Percentiles rank a stretch among this genome's conserved stretches.
These are phyloP conservation scores for Chiua virens DNA, from an alignment of 768 basidiomycete species.

Conservation along the genomic window DNA sequence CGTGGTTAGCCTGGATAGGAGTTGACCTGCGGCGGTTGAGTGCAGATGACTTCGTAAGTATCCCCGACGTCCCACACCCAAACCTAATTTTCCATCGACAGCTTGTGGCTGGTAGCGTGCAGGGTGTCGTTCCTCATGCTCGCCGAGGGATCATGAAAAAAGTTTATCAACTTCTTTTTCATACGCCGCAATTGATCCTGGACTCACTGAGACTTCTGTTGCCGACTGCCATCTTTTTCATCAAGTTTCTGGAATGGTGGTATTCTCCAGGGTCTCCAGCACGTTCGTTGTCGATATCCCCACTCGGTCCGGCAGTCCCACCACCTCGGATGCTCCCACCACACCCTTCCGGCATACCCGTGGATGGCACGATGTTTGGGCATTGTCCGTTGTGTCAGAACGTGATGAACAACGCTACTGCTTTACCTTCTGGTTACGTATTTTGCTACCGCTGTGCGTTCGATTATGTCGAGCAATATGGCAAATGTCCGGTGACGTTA, in stretches of 20 bases:
- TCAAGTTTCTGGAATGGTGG: conserved; percentile 99
- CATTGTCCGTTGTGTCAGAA: conserved; percentile 79
- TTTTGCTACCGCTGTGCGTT: conserved; percentile 93
- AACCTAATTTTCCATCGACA: conserved; percentile 9
- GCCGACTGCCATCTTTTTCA: conserved; percentile 88
- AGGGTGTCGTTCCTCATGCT: conserved; percentile 21
- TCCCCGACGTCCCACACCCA: background rate
- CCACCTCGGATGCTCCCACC: conserved; percentile 76
- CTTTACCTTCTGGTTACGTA: conserved; percentile 89
- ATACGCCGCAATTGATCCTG: conserved; percentile 62
- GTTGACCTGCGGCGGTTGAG: conserved; percentile 79
- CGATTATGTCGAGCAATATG: conserved; percentile 74
- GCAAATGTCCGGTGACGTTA: conserved; percentile 86
- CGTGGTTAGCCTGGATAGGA: conserved; percentile 87
- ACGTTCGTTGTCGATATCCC: conserved; percentile 61
- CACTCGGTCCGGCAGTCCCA: conserved; percentile 67
- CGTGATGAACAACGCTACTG: conserved; percentile 80
- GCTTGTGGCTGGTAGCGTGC: conserved; percentile 12
- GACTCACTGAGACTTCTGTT: conserved; percentile 79
- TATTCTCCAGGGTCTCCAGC: conserved; percentile 92
- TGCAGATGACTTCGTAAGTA: conserved; percentile 73
- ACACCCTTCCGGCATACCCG: conserved; percentile 67
- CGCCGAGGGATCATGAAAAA: conserved; percentile 40
- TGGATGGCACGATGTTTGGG: conserved; percentile 70
- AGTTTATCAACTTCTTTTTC: conserved; percentile 47